These are phyloP conservation scores for Purpureocillium lavendulum DNA, from an alignment of 2,329 filamentous ascomycete species.

Conservation along the genomic window DNA sequence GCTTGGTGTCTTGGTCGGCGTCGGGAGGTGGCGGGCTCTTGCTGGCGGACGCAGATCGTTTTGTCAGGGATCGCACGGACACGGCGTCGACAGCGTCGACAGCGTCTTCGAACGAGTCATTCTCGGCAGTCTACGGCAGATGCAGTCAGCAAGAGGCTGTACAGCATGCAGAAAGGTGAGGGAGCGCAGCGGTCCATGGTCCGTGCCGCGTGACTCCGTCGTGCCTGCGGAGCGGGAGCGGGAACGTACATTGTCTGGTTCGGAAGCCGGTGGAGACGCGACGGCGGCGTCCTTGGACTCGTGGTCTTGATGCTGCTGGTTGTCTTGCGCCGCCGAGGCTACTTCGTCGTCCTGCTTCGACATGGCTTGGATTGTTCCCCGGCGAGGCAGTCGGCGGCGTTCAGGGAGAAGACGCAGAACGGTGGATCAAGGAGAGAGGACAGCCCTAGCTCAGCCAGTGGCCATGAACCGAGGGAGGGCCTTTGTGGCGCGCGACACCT, in stretches of 20 bases:
- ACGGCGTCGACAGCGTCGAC: conserved; percentile 57
- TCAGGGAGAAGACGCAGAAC: too few relatives aligned
- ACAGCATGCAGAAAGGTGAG: too few relatives aligned
- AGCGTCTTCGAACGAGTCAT: conserved; percentile 68
- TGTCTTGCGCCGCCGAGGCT: conserved; percentile 13
- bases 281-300: conserved; percentile 12
- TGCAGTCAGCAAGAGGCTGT: conserved; percentile 11
- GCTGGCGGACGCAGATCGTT: conserved; percentile 28
- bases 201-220: too few relatives aligned
- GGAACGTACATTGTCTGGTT: conserved; percentile 17
- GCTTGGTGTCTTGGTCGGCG: conserved; percentile 4
- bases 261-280: conserved; percentile 21
- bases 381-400: too few relatives aligned
- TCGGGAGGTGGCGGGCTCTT: conserved; percentile 19
- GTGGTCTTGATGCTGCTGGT: conserved; percentile 8
- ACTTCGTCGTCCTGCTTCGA: conserved; percentile 22
- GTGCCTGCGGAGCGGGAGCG: too few relatives aligned
- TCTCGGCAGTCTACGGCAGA: conserved; percentile 18
- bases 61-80: conserved; percentile 57
- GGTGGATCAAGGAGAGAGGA: too few relatives aligned
- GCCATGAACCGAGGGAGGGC: conserved; percentile 5
- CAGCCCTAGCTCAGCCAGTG: conserved; percentile 4
- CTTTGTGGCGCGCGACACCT: neutral
- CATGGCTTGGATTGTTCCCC: conserved; percentile 16
- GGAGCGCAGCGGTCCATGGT: too few relatives aligned